These are phyloP conservation scores for Teratosphaeriaceae sp. DNA, from an alignment of 2,329 filamentous ascomycete genomes.

Conservation along the genomic window DNA sequence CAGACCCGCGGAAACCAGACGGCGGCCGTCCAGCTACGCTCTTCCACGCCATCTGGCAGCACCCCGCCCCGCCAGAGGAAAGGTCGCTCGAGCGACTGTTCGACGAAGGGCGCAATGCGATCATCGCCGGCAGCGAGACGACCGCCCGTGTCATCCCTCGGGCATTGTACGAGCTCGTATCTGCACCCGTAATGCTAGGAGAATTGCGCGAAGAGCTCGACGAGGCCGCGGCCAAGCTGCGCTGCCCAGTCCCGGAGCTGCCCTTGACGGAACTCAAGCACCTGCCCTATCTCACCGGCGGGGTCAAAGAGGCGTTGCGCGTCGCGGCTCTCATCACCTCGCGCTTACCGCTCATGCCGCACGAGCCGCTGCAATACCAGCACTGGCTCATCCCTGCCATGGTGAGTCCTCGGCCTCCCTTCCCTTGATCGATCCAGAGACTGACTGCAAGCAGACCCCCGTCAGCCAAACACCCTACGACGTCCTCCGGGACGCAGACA, in stretches of 20 bases:
- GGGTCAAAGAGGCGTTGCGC: slow-evolving; percentile 1
- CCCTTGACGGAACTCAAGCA: slow-evolving; percentile 2
- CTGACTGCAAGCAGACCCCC: slow-evolving; percentile 6
- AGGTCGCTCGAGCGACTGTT: not conserved
- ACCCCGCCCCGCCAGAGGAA: not conserved
- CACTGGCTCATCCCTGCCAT: not conserved
- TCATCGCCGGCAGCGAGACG: slow-evolving; percentile 4
- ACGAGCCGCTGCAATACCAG: not conserved
- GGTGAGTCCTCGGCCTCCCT: not conserved
- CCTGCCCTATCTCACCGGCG: not conserved
- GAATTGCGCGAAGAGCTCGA: not conserved
- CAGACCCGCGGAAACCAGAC: not conserved
- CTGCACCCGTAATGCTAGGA: not conserved
- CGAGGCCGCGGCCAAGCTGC: not conserved
- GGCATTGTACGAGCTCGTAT: not conserved
- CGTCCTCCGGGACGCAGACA: slow-evolving; percentile 20
- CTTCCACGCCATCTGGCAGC: not conserved
- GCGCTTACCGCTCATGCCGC: not conserved
- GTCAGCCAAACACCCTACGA: slow-evolving; percentile 25
- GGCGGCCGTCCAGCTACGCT: not conserved
- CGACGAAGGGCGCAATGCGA: not conserved
- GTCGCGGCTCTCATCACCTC: not conserved
- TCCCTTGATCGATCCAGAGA: not conserved
- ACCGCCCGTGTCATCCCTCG: not conserved
- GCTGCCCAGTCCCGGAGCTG: not conserved